Evolutionary conservation across 2,329 filamentous ascomycete genomes (phyloP).

Genomic region (Didymellaceae sp.): DNA sequence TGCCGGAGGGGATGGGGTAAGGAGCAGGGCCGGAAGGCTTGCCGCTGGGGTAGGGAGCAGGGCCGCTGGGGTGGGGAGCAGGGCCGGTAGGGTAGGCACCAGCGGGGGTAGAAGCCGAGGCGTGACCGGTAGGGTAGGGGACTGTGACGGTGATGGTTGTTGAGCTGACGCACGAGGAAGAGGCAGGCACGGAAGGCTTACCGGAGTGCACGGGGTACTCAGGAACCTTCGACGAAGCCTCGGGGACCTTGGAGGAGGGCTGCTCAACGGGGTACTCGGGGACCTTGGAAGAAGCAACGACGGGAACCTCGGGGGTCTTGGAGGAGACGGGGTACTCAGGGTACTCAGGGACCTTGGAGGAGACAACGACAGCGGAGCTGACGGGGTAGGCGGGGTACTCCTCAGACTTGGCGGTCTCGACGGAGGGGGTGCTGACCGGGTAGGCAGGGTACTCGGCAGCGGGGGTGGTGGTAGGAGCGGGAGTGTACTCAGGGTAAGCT

Average conservation of each 20-base stretch:
- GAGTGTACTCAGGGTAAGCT: conserved; percentile 36
- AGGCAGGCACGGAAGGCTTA: conserved; percentile 18
- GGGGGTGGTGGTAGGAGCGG: conserved; percentile 20
- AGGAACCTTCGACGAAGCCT: conserved; percentile 18
- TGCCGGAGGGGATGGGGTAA: conserved; percentile 25
- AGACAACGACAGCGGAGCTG: conserved; percentile 13
- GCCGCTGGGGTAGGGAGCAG: conserved; percentile 21
- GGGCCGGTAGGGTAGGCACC: conserved; percentile 28
- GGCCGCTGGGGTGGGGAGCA: conserved; percentile 16
- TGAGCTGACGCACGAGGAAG: conserved; percentile 48
- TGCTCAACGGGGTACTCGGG: conserved; percentile 19
- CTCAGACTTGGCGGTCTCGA: conserved; percentile 11
- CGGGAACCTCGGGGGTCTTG: conserved; percentile 11
- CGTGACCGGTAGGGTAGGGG: conserved; percentile 48
- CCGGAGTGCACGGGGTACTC: conserved; percentile 19
- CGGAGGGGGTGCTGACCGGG: conserved; percentile 16
- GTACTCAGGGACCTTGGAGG: conserved; percentile 22
- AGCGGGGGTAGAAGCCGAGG: conserved; percentile 29
- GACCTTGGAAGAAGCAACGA: conserved; percentile 10
- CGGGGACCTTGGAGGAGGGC: conserved; percentile 6
- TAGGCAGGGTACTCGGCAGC: conserved; percentile 25
- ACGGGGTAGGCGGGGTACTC: conserved; percentile 15
- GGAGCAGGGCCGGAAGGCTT: conserved; percentile 27
- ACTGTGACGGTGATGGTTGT: conserved; percentile 53
- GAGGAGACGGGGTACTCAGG: conserved; percentile 14